Evolutionary conservation across 1,139 yeast species (phyloP).

Genomic region (Sugiyamaella novakii): DNA sequence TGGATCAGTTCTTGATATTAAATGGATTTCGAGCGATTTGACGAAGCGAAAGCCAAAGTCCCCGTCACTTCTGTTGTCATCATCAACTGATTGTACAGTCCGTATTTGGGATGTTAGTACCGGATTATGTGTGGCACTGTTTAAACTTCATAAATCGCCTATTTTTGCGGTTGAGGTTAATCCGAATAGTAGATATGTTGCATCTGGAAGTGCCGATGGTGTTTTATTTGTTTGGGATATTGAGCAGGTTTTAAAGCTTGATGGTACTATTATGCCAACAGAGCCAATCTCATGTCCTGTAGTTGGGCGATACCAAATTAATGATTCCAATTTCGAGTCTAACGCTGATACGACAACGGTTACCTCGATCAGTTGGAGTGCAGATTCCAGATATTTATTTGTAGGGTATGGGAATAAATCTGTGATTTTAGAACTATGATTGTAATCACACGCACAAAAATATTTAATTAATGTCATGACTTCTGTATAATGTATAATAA

Average conservation of each 20-base stretch:
- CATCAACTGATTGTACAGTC: constrained; percentile 71
- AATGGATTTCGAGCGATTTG: constrained; percentile 37
- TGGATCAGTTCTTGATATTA: constrained; percentile 37
- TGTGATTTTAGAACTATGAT: constrained; percentile 9
- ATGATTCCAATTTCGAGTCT: too few species aligned
- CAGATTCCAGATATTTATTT: constrained; percentile 31
- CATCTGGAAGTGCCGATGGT: constrained; percentile 67
- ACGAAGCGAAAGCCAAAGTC: constrained; percentile 16
- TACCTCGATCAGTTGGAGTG: constrained; percentile 34
- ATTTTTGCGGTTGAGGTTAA: constrained; percentile 58
- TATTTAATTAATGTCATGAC: constrained; percentile 8
- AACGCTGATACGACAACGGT: too few species aligned
- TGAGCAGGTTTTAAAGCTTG: neutral
- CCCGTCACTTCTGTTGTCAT: constrained; percentile 43
- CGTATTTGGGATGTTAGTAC: constrained; percentile 64
- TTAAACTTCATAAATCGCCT: constrained; percentile 52
- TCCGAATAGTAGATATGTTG: constrained; percentile 52
- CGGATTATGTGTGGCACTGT: constrained; percentile 47
- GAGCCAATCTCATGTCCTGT: constrained; percentile 4
- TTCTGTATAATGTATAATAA: constrained; percentile 8
- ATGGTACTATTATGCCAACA: neutral
- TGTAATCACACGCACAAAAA: neutral
- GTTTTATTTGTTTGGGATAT: constrained; percentile 58
- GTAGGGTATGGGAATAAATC: constrained; percentile 30
- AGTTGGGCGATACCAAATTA: constrained; percentile 8